phyloP scores from a whole-genome alignment of 2,329 filamentous ascomycete species.

The Macrophomina tecta region DNA sequence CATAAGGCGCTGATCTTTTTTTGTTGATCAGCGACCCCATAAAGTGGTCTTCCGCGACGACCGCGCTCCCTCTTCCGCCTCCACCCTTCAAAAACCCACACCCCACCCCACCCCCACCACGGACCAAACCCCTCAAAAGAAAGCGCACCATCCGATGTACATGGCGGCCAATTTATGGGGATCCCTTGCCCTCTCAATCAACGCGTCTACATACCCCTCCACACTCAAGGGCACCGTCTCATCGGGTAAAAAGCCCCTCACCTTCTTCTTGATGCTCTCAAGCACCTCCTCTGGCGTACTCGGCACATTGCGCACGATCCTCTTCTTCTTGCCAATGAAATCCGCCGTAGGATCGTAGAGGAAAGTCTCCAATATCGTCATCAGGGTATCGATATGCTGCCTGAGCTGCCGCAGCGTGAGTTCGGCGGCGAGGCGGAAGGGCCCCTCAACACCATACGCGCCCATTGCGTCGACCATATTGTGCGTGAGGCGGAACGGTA shows the following conservation, averaged over 20 bases:
- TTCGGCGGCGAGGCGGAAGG: constrained; percentile 89
- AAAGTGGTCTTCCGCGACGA: too few species aligned
- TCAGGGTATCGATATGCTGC: constrained; percentile 92
- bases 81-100: too few species aligned
- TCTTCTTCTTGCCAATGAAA: constrained; percentile 73
- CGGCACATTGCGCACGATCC: constrained; percentile 61
- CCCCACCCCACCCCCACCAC: too few species aligned
- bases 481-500: constrained; percentile 95
- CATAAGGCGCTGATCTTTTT: too few species aligned
- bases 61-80: too few species aligned
- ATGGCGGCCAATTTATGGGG: constrained; percentile 82
- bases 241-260: constrained; percentile 80
- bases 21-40: too few species aligned
- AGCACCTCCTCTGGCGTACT: constrained; percentile 80
- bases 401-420: constrained; percentile 82
- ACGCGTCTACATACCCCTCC: constrained; percentile 94
- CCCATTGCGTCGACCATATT: constrained; percentile 99
- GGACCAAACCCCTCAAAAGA: constrained; percentile 54
- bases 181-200: constrained; percentile 86
- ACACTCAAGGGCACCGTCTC: constrained; percentile 94
- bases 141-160: constrained; percentile 95
- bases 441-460: constrained; percentile 87
- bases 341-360: constrained; percentile 97
- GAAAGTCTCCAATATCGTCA: constrained; percentile 97
- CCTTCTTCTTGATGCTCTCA: constrained; percentile 85